Evolutionary conservation across 805 yeast genomes (phyloP).

Genomic region (Candida schatavii): DNA sequence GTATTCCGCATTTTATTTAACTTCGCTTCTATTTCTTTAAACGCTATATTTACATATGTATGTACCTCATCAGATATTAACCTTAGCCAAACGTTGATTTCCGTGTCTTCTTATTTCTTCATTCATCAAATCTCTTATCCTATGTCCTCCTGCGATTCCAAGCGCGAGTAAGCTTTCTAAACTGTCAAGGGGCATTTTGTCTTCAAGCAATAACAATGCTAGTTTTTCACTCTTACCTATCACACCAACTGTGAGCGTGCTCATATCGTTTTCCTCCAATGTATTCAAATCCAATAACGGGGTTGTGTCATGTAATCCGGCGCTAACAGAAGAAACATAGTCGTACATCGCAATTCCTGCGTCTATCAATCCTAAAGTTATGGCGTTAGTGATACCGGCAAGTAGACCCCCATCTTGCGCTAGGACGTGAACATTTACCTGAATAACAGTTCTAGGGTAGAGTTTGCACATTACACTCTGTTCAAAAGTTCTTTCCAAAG

Average conservation of each 20-base stretch:
- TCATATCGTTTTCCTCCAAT: conserved; percentile 80
- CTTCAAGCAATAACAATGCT: conserved; percentile 74
- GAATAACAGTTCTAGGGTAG: conserved; percentile 82
- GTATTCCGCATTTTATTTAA: too few relatives aligned
- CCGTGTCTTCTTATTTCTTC: conserved; percentile 77
- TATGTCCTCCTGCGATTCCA: conserved; percentile 84
- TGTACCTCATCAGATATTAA: not conserved
- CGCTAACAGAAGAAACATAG: conserved; percentile 75
- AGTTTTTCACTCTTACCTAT: conserved; percentile 80
- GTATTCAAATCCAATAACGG: conserved; percentile 81
- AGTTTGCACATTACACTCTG: conserved; percentile 71
- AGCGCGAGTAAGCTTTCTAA: conserved; percentile 73
- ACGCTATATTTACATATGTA: too few relatives aligned
- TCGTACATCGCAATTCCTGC: conserved; percentile 96
- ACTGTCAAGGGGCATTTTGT: conserved; percentile 78
- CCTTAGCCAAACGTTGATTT: conserved; percentile 48
- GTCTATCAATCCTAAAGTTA: conserved; percentile 85
- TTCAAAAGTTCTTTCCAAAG: conserved; percentile 66
- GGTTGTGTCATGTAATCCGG: conserved; percentile 72
- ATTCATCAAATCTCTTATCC: conserved; percentile 83
- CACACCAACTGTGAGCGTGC: conserved; percentile 77
- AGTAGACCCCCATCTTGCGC: conserved; percentile 89
- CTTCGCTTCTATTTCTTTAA: too few relatives aligned
- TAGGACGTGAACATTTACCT: conserved; percentile 69
- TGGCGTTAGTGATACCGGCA: conserved; percentile 77